Base-by-base conservation (phyloP, 805 yeast species). In the Wickerhamiella dianesei region DNA sequence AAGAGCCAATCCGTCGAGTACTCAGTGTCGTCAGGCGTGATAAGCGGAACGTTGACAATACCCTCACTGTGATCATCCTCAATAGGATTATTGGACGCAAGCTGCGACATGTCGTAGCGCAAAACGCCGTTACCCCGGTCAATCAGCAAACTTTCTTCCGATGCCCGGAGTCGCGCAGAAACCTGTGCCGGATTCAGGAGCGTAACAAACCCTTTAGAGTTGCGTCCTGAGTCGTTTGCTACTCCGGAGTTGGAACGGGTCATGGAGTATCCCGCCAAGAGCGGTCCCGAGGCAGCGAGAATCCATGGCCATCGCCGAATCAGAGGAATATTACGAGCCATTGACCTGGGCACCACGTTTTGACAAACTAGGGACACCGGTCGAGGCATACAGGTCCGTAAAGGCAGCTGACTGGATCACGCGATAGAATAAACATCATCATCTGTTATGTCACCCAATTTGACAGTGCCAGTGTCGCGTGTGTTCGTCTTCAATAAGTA, bases 11-110 rank as follows among this genome's bases (percentile, higher is more conserved):
- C 96, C 8, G 73, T 59, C 20, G 64, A 64, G n/a, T 68, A 64
- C 19, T 57, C 54, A 56, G 66, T 56, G 63, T 72, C 70, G 53
- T 73, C 60, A n/a, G 53, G 50, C 32, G 55, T 50, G 16, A 58
- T 54, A 21, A 76, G 70, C 50, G 75, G 77, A 48, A 79, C 84
- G 56, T 76, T 77, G n/a, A 82, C 65, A 21, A 65, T 77, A 51
- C 80, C 81, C 59, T 88, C 97, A 2, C 89, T 75, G 50, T 92
- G 76, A 58, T 85, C 95, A 61, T 92, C 98, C 62, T 92, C 98
- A 53, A 88, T 85, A 9, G 97, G 97, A 46, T 82, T 78, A 62
- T 92, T 92, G 40, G 94, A 81, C 6, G 96, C 82, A 45, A 92
- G 66, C 64, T 92, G 98, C 36, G 92, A 75, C 21, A 86, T 74